phyloP scores from a whole-genome alignment of 2,329 filamentous ascomycete species.

The Trichoderma brevicompactum region DNA sequence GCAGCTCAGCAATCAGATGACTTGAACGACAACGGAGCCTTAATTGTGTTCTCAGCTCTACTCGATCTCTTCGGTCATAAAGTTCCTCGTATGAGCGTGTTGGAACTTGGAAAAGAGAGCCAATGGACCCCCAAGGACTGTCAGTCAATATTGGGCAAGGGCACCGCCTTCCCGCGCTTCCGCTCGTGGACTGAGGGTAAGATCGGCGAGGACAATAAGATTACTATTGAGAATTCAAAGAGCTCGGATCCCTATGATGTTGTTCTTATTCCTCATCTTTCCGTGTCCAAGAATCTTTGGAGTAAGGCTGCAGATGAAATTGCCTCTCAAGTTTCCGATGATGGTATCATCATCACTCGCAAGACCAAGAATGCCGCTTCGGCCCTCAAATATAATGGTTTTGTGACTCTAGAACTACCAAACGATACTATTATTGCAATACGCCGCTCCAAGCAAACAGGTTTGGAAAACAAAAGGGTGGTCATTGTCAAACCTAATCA shows the following conservation, averaged over 20 bases:
- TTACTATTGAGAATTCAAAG: background rate
- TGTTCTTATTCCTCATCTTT: slow-evolving; percentile 13
- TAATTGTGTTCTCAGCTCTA: slow-evolving; percentile 5
- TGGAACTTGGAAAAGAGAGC: slow-evolving; percentile 2
- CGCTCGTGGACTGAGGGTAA: slow-evolving; percentile 4
- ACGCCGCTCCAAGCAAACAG: background rate
- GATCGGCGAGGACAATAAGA: background rate
- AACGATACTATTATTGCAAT: slow-evolving; percentile 4
- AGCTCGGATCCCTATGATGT: background rate
- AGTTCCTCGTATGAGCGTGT: slow-evolving; percentile 19
- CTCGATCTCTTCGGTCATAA: slow-evolving; percentile 19
- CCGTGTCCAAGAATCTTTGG: slow-evolving; percentile 2
- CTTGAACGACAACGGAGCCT: slow-evolving; percentile 8
- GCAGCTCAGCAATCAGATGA: slow-evolving; percentile 18
- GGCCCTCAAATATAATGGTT: background rate
- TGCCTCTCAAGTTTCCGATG: background rate
- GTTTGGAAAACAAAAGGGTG: background rate
- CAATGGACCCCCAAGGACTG: slow-evolving; percentile 17
- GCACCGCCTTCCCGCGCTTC: slow-evolving; percentile 18
- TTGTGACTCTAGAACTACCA: background rate
- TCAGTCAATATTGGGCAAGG: slow-evolving; percentile 7
- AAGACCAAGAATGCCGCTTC: background rate
- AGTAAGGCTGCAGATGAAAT: background rate
- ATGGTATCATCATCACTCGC: slow-evolving; percentile 12
- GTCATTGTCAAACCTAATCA: slow-evolving; percentile 8